A percentile compares a stretch with the other conserved stretches of the same genome.
phyloP scores from a whole-genome alignment of 495 filamentous ascomycete genomes.

The Trichoderma gamsii region DNA sequence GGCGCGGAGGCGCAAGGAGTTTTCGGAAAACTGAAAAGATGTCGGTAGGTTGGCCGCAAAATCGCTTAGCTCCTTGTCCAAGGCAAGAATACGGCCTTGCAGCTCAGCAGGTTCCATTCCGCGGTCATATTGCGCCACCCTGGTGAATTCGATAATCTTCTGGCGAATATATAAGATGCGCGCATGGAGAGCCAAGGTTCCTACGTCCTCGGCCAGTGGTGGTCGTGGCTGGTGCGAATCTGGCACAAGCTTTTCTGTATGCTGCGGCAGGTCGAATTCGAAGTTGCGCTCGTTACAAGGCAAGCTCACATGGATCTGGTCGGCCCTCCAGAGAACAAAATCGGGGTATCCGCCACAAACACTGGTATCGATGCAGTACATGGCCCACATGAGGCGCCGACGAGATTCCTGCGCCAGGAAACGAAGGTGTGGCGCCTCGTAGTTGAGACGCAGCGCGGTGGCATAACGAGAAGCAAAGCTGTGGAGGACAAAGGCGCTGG shows the following conservation, averaged over 20 bases:
- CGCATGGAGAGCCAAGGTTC: slow-evolving; percentile 42
- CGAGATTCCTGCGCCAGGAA: slow-evolving; percentile 45
- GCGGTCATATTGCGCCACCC: slow-evolving; percentile 27
- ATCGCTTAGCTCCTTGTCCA: slow-evolving; percentile 36
- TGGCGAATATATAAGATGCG: slow-evolving; percentile 43
- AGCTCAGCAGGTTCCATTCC: slow-evolving; percentile 34
- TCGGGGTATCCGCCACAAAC: slow-evolving; percentile 41
- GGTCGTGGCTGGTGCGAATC: slow-evolving; percentile 21
- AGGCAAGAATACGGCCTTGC: slow-evolving; percentile 33
- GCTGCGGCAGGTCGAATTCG: slow-evolving; percentile 44
- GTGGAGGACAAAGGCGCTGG: slow-evolving; percentile 43
- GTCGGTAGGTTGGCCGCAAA: slow-evolving; percentile 41
- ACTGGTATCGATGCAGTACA: slow-evolving; percentile 44
- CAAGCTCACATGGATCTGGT: slow-evolving; percentile 39
- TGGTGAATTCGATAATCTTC: slow-evolving; percentile 38
- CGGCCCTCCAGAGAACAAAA: slow-evolving; percentile 40
- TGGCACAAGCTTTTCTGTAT: slow-evolving; percentile 35
- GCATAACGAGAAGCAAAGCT: slow-evolving; percentile 43
- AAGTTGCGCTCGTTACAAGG: slow-evolving; percentile 50
- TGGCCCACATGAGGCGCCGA: slow-evolving; percentile 47
- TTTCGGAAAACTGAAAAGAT: slow-evolving; percentile 43
- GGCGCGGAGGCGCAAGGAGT: slow-evolving; percentile 42
- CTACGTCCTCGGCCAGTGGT: slow-evolving; percentile 41
- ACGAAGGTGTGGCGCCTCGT: slow-evolving; percentile 42
- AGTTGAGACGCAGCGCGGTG: slow-evolving; percentile 42